Evolutionary conservation across 2,329 filamentous ascomycete genomes (phyloP).

Genomic region (Phaeosphaeria sp.): DNA sequence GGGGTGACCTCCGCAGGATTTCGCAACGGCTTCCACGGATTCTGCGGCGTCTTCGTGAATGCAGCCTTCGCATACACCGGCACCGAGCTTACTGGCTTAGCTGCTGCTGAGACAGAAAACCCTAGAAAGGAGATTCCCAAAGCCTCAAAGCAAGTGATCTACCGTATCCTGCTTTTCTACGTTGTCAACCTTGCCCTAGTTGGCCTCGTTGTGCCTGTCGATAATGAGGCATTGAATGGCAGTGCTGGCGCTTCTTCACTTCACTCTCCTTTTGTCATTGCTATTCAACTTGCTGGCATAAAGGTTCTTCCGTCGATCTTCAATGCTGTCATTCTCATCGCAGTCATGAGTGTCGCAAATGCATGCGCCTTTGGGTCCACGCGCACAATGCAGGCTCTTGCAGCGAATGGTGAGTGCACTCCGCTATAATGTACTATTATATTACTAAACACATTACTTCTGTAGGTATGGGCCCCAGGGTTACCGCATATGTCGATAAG

Average conservation of each 20-base stretch:
- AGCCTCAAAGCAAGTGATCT: not conserved
- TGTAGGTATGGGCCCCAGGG: not conserved
- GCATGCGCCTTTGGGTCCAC: not conserved
- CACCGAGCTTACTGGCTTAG: not conserved
- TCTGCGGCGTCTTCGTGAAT: not conserved
- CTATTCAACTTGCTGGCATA: not conserved
- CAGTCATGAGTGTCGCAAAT: not conserved
- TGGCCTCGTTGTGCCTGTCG: not conserved
- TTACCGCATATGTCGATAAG: not conserved
- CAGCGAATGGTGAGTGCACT: not conserved
- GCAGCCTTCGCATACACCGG: not conserved
- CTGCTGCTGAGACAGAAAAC: not conserved
- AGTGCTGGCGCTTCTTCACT: not conserved
- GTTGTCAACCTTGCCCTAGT: not conserved
- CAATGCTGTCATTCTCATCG: not conserved
- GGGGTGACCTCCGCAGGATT: not conserved
- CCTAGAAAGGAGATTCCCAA: not conserved
- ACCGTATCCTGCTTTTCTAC: not conserved
- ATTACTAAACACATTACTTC: not conserved
- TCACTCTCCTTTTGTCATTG: not conserved
- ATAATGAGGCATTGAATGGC: not conserved
- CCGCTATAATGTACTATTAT: not conserved
- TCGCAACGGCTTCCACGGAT: not conserved
- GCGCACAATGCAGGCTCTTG: not conserved
- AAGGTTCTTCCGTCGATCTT: not conserved